Conservation (phyloP, 2,329 filamentous ascomycete genomes). For the Saccharata proteae region DNA sequence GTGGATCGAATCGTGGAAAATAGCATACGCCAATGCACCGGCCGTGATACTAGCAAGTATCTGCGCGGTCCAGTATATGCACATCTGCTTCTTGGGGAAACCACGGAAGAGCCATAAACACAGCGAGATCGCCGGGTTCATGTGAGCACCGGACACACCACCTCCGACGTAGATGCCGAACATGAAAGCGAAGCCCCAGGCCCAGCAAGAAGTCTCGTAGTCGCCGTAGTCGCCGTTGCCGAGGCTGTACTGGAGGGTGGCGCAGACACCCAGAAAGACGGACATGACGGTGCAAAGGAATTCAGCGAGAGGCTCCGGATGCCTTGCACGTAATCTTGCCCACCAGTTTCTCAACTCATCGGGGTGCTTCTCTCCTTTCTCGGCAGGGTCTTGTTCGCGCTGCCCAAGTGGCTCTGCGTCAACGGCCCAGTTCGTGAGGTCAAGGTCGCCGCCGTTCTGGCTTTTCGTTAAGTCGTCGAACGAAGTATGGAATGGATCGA, state of each 20-base stretch:
- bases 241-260: conserved; percentile 4
- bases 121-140: conserved; percentile 36
- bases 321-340: conserved; percentile 5
- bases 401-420: conserved; percentile 5
- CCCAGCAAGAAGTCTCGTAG: conserved; percentile 8
- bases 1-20: conserved; percentile 26
- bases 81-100: conserved; percentile 18
- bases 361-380: conserved; percentile 1
- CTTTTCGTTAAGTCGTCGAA: conserved; percentile 1
- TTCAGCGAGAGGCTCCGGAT: conserved; percentile 7
- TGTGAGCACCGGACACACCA: conserved; percentile 36
- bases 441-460: not conserved
- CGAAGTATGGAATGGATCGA: not conserved
- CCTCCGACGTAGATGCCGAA: conserved; percentile 34
- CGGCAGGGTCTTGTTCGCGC: not conserved
- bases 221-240: conserved; percentile 2
- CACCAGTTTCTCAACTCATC: conserved; percentile 7
- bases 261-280: conserved; percentile 6
- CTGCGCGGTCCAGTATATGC: conserved; percentile 21
- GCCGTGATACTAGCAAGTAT: conserved; percentile 23
- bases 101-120: conserved; percentile 22
- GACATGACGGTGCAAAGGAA: conserved; percentile 6
- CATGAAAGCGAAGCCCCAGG: conserved; percentile 46
- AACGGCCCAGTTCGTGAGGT: conserved; percentile 5
- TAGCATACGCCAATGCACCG: conserved; percentile 21